A percentile compares a stretch with the other conserved stretches of the same genome.
These are phyloP conservation scores for Iberis amara DNA, from an alignment of 441 rosid genomes.

Conservation along the genomic window DNA sequence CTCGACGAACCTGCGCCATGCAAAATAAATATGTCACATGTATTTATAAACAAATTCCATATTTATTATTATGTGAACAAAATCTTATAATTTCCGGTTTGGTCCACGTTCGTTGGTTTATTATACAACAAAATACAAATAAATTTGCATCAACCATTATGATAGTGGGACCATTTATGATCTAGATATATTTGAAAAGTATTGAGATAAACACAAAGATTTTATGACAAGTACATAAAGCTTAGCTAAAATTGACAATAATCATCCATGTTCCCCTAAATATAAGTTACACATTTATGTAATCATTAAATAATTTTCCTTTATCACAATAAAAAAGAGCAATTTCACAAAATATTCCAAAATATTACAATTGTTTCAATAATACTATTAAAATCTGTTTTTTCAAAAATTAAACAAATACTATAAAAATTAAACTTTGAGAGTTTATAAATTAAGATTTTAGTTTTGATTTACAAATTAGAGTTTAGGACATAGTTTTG, in stretches of 20 bases:
- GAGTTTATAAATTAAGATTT: too few species aligned
- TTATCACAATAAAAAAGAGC: too few species aligned
- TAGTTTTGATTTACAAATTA: too few species aligned
- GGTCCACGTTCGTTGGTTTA: constrained; percentile 10
- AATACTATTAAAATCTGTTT: too few species aligned
- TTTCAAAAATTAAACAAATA: too few species aligned
- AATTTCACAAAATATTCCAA: too few species aligned
- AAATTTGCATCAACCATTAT: not conserved
- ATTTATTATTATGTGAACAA: constrained; percentile 26
- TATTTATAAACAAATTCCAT: constrained; percentile 6
- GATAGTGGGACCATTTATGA: constrained; percentile 26
- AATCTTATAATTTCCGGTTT: not conserved
- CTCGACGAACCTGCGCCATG: constrained; percentile 43
- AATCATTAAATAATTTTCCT: not conserved
- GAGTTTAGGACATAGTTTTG: too few species aligned
- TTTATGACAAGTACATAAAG: constrained; percentile 21
- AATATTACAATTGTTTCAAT: too few species aligned
- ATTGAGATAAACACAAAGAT: constrained; percentile 24
- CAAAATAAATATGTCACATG: constrained; percentile 13
- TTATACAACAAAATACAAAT: constrained; percentile 28
- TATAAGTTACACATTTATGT: constrained; percentile 7
- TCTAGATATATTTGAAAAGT: constrained; percentile 27
- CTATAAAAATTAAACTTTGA: too few species aligned
- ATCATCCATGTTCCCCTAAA: constrained; percentile 16
- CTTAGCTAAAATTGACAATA: constrained; percentile 18